phyloP scores from a whole-genome alignment of 106 monocot species.

The Platanthera zijinensis region DNA sequence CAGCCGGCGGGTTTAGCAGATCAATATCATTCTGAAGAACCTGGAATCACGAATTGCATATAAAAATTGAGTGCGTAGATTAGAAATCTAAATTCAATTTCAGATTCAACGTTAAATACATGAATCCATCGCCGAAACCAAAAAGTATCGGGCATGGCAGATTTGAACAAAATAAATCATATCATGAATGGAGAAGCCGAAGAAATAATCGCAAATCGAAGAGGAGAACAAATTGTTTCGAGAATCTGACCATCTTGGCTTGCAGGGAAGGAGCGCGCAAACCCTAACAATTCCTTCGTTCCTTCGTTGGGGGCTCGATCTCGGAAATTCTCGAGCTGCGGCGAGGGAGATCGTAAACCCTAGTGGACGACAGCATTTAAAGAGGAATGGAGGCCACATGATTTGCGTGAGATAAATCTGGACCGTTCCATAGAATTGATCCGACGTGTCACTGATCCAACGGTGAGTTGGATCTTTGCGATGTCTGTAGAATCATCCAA shows the following conservation, averaged over 20 bases:
- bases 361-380: not conserved
- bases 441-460: not conserved
- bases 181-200: not conserved
- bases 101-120: not conserved
- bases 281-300: not conserved
- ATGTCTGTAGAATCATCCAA: too few species aligned
- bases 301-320: not conserved
- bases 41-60: conserved; percentile 7
- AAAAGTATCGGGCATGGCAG: not conserved
- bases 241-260: not conserved
- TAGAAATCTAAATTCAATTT: not conserved
- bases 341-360: not conserved
- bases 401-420: not conserved
- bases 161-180: not conserved
- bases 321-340: not conserved
- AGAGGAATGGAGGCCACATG: not conserved
- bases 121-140: not conserved
- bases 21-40: conserved; percentile 65
- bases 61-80: not conserved
- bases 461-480: not conserved
- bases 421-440: not conserved
- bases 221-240: not conserved
- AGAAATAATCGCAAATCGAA: not conserved
- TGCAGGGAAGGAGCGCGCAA: not conserved
- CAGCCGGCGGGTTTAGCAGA: conserved; percentile 61